Evolutionary conservation across 2,329 filamentous ascomycete genomes (phyloP).

Genomic region (Aspergillus sclerotialis): DNA sequence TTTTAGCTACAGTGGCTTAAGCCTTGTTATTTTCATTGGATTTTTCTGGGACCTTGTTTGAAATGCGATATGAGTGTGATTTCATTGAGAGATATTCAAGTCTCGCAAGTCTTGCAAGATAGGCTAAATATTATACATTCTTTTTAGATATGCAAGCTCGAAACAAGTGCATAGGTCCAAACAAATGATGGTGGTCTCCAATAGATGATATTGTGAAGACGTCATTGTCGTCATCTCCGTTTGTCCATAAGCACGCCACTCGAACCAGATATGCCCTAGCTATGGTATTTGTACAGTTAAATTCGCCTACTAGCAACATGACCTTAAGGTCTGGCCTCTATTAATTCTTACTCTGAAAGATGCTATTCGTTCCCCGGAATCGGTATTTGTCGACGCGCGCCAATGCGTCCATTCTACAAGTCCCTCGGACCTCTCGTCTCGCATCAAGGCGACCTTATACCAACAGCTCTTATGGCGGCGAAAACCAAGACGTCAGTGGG

Average conservation of each 20-base stretch:
- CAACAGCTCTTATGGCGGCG: background rate
- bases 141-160: background rate
- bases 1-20: too few species aligned
- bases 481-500: background rate
- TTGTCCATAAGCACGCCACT: too few species aligned
- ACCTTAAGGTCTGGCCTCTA: too few species aligned
- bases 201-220: slow-evolving; percentile 2
- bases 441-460: background rate
- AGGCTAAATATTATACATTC: slow-evolving; percentile 1
- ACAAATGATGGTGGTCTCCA: slow-evolving; percentile 1
- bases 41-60: background rate
- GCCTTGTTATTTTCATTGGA: background rate
- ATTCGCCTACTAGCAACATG: too few species aligned
- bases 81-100: background rate
- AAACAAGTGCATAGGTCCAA: too few species aligned
- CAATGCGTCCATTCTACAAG: background rate
- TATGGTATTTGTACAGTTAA: too few species aligned
- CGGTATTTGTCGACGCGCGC: too few species aligned
- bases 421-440: background rate
- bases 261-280: too few species aligned
- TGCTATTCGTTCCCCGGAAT: too few species aligned
- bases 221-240: slow-evolving; percentile 4
- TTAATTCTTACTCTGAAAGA: too few species aligned
- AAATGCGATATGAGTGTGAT: background rate
- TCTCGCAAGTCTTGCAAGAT: background rate